Base-by-base conservation (phyloP, 225 moss, liverwort and hornwort genomes). In the Asterella californica region DNA sequence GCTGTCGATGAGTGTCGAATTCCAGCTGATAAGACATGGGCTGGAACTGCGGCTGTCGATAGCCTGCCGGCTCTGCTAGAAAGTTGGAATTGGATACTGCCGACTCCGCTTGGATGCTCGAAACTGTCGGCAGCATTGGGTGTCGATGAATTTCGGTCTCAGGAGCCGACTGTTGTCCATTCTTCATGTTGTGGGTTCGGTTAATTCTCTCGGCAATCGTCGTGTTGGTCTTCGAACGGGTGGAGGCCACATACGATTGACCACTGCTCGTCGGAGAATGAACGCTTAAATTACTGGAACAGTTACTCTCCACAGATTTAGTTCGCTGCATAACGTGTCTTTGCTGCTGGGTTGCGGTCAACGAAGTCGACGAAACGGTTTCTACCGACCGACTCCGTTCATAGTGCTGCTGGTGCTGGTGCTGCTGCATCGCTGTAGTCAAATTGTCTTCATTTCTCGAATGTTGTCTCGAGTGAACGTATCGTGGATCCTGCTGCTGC, bases 191-290 rank as follows among this genome's bases (percentile, higher is more conserved):
- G 46, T 78, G 65, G 29, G 33, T 65, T 78, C 78, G 78, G 64
- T 64, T 78, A 61, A 78, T 78, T 21, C 78, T n/a, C 25, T 78
- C 78, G 47, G 78, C 78, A 22, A 78, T 78, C 4, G 78, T 78
- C 17, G 78, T 63, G 47, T 78, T 66, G 76, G 60, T 62, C 66
- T 46, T 63, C 0, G 78, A 14, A 6, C 78, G 78, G 29, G 75
- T 33, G 11, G 76, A 36, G 8, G 74, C 10, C 33, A 67, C 36
- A 17, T 74, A 74, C 22, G 59, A 36, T 0, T 21, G 17, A 32
- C 75, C 38, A 57, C 32, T 27, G 12, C 25, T 48, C 55, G n/a
- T 76, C 25, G 59, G 76, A 18, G 78, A 78, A 15, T 30, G 57
- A 27, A 24, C 37, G 25, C 64, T 78, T 50, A n/a, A n/a, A n/a